A percentile compares a stretch with the other conserved stretches of the same genome.
These are phyloP conservation scores for Funneliformis geosporum DNA, from an alignment of 192 early-diverging fungal species.

Conservation along the genomic window DNA sequence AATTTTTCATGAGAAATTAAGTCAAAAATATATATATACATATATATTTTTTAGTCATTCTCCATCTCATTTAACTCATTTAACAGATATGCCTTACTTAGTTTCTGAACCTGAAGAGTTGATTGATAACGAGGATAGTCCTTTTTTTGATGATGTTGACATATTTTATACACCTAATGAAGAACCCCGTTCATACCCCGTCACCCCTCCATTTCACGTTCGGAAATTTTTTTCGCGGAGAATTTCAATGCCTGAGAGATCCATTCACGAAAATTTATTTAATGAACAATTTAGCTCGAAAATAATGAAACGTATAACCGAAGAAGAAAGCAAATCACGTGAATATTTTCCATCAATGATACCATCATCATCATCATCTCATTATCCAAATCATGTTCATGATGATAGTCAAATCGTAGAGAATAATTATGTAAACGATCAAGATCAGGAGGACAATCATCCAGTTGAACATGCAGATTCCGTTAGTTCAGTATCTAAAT, in stretches of 20 bases:
- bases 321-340: too few relatives aligned
- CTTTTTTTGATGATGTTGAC: background rate
- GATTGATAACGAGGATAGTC: background rate
- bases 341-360: too few relatives aligned
- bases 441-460: background rate
- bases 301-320: too few relatives aligned
- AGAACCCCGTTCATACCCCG: background rate
- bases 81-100: background rate
- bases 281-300: too few relatives aligned
- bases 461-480: background rate
- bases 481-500: background rate
- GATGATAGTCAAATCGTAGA: background rate
- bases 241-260: too few relatives aligned
- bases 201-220: background rate
- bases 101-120: slow-evolving; percentile 4
- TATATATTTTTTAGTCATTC: background rate
- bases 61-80: background rate
- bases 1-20: background rate
- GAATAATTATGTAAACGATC: background rate
- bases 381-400: too few relatives aligned
- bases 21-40: background rate
- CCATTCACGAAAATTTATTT: too few relatives aligned
- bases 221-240: background rate
- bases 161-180: slow-evolving; percentile 21
- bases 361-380: too few relatives aligned